A percentile compares a stretch with the other conserved stretches of the same genome.
These are phyloP conservation scores for Nigrograna mackinnonii DNA, from an alignment of 2,329 filamentous ascomycete species.

Conservation along the genomic window DNA sequence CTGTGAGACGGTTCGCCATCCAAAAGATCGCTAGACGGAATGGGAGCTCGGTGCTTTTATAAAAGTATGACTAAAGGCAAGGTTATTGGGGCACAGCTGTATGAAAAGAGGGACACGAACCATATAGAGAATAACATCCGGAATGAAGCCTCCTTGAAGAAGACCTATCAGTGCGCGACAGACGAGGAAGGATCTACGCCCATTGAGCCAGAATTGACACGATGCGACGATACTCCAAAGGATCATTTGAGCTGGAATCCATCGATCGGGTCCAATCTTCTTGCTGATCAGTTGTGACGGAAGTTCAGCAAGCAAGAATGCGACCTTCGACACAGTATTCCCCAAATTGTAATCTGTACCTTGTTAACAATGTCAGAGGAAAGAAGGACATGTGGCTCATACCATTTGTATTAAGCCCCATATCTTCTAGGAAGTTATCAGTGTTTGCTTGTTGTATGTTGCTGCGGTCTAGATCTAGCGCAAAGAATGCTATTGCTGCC, in stretches of 20 bases:
- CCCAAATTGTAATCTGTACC: slow-evolving; percentile 17
- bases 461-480: slow-evolving; percentile 48
- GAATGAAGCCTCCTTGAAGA: slow-evolving; percentile 56
- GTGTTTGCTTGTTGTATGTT: slow-evolving; percentile 24
- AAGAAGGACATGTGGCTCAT: neutral
- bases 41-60: slow-evolving; percentile 50
- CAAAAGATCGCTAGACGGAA: slow-evolving; percentile 46
- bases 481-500: slow-evolving; percentile 42
- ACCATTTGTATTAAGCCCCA: slow-evolving; percentile 26
- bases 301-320: slow-evolving; percentile 24
- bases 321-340: slow-evolving; percentile 37
- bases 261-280: slow-evolving; percentile 30
- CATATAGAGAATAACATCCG: slow-evolving; percentile 66
- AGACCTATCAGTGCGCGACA: slow-evolving; percentile 42
- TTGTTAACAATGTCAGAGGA: neutral
- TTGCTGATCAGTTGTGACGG: slow-evolving; percentile 26
- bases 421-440: slow-evolving; percentile 23
- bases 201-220: slow-evolving; percentile 67
- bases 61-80: slow-evolving; percentile 45
- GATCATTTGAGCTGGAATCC: slow-evolving; percentile 49
- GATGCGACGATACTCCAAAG: slow-evolving; percentile 51
- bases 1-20: slow-evolving; percentile 34
- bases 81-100: too few relatives aligned
- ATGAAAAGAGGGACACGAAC: too few relatives aligned
- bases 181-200: slow-evolving; percentile 41